Conservation (phyloP, 768 basidiomycete genomes). For the Psilocybe azurescens region DNA sequence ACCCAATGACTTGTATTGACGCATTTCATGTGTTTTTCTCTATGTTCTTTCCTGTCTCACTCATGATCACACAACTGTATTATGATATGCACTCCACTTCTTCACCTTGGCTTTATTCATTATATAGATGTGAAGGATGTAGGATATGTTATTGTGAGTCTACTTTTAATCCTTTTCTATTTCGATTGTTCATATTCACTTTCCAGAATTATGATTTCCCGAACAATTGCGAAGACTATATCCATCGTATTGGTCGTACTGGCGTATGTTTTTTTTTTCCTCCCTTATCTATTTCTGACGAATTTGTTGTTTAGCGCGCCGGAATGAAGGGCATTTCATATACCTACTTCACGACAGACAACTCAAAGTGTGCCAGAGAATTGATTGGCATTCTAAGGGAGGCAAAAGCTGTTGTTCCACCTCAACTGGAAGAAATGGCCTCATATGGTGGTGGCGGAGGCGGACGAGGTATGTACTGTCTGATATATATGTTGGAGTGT, state of each 20-base stretch:
- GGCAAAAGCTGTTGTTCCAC: conserved; percentile 84
- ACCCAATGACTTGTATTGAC: conserved; percentile 48
- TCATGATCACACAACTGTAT: conserved; percentile 30
- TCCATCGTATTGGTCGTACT: conserved; percentile 98
- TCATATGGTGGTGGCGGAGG: conserved; percentile 87
- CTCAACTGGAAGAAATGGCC: conserved; percentile 93
- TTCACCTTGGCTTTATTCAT: conserved; percentile 36
- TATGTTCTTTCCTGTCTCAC: conserved; percentile 37
- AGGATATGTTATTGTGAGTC: conserved; percentile 91
- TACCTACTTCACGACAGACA: conserved; percentile 97
- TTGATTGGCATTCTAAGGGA: conserved; percentile 85
- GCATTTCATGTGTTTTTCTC: conserved; percentile 37
- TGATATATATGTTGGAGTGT: neutral
- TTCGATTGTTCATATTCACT: conserved; percentile 5
- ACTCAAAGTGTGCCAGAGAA: conserved; percentile 93
- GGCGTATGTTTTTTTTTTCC: conserved; percentile 57
- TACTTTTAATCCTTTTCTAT: conserved; percentile 1
- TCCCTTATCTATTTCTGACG: conserved; percentile 20
- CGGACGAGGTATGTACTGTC: conserved; percentile 59
- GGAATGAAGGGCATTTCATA: conserved; percentile 91
- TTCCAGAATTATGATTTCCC: conserved; percentile 95
- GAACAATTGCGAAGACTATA: conserved; percentile 98
- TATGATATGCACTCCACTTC: conserved; percentile 20
- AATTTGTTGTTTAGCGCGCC: conserved; percentile 63
- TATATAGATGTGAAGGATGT: conserved; percentile 97